Conservation (phyloP, 139 green algal species). For the Dunaliella sp. region DNA sequence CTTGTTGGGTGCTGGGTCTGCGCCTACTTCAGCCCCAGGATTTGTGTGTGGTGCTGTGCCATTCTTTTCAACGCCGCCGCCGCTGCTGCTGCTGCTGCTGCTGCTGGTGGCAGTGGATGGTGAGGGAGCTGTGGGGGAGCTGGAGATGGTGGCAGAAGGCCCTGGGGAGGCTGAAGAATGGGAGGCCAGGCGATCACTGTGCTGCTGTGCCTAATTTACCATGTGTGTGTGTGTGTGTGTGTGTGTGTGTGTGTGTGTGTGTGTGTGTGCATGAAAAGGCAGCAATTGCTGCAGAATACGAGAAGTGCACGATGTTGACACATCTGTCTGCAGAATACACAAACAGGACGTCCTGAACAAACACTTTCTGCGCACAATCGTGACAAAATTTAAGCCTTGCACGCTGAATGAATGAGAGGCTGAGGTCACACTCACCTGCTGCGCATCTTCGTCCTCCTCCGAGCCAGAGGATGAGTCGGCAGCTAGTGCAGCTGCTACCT, state of each 20-base stretch:
- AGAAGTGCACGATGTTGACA: no score
- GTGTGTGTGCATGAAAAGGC: no score
- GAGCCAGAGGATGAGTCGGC: background rate
- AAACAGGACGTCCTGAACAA: no score
- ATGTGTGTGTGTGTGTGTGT: no score
- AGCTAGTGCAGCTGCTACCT: background rate
- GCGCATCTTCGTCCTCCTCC: background rate
- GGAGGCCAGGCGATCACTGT: background rate
- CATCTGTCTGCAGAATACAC: no score
- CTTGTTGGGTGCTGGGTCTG: constrained; percentile 15
- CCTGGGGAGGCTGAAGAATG: background rate
- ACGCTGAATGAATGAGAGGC: no score
- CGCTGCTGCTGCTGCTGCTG: constrained; percentile 17
- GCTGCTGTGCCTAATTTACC: no score
- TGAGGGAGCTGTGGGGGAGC: background rate
- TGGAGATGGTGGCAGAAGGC: background rate
- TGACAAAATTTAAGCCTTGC: no score
- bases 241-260: no score
- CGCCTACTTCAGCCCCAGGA: background rate
- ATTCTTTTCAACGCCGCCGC: background rate
- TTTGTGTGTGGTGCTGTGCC: background rate
- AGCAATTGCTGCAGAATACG: no score
- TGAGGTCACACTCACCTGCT: background rate
- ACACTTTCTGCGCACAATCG: no score
- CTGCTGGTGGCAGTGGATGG: no score